Conservation (phyloP, 495 filamentous ascomycete species). For the Hypoxylon lienhwacheense region DNA sequence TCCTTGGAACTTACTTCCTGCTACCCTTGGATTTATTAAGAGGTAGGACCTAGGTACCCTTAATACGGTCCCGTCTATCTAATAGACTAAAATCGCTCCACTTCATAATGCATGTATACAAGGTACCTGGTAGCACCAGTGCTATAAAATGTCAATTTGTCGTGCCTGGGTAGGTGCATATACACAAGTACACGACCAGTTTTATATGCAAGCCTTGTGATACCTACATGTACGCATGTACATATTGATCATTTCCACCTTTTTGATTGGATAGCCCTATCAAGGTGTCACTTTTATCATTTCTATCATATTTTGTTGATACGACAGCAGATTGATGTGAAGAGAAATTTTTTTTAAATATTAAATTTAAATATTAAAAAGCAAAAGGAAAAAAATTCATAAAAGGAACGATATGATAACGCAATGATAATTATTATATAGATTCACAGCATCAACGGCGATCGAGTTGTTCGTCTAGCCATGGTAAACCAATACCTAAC, state of each 20-base stretch:
- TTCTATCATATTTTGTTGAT: no score
- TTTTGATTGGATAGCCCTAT: constrained; percentile 32
- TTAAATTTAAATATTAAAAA: no score
- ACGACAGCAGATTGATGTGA: constrained; percentile 9
- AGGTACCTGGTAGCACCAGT: no score
- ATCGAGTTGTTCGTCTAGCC: neutral
- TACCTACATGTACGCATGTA: neutral
- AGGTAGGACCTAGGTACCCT: no score
- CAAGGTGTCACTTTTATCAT: constrained; percentile 10
- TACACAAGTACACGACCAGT: neutral
- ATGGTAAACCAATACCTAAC: constrained; percentile 4
- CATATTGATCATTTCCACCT: neutral
- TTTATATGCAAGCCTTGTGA: neutral
- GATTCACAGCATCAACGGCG: constrained; percentile 7
- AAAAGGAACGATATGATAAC: no score
- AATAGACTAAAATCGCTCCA: constrained; percentile 1
- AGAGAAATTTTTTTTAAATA: no score
- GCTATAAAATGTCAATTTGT: no score
- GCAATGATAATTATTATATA: no score
- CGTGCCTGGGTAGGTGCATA: neutral
- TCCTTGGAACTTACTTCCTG: no score
- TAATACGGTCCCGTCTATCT: no score
- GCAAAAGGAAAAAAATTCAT: neutral
- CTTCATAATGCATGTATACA: neutral
- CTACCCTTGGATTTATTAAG: no score